Conservation (phyloP, 2,329 filamentous ascomycete species). For the Arthroderma uncinatum region DNA sequence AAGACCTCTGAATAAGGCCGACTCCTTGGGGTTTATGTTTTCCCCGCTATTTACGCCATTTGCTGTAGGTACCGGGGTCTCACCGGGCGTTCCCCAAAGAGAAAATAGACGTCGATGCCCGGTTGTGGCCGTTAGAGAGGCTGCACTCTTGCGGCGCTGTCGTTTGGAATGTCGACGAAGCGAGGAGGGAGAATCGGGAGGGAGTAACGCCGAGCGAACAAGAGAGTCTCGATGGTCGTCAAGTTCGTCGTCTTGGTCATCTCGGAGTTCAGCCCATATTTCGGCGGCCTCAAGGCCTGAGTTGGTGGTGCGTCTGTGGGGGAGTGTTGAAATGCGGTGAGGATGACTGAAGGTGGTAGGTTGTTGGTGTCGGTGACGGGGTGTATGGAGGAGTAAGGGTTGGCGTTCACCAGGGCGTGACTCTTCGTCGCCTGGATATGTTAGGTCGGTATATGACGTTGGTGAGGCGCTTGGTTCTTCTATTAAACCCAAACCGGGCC, state of each 20-base stretch:
- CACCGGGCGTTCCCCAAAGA: neutral
- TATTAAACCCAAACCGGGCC: slow-evolving; percentile 71
- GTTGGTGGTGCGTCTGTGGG: slow-evolving; percentile 39
- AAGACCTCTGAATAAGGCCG: neutral
- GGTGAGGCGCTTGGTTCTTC: slow-evolving; percentile 39
- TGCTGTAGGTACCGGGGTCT: neutral
- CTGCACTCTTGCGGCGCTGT: slow-evolving; percentile 14
- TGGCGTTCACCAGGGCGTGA: slow-evolving; percentile 31
- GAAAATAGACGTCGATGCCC: slow-evolving; percentile 2
- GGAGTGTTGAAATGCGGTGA: slow-evolving; percentile 27
- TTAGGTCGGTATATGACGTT: slow-evolving; percentile 16
- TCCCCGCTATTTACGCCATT: neutral
- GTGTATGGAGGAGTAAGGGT: slow-evolving; percentile 29
- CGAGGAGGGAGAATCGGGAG: slow-evolving; percentile 8
- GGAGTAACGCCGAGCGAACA: neutral
- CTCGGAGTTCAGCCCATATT: slow-evolving; percentile 81
- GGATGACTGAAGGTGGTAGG: slow-evolving; percentile 16
- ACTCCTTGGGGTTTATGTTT: neutral
- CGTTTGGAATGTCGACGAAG: slow-evolving; percentile 12
- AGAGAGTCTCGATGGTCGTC: slow-evolving; percentile 20
- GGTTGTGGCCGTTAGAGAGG: neutral
- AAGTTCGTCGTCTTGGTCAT: slow-evolving; percentile 43
- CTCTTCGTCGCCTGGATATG: slow-evolving; percentile 28
- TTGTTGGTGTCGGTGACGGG: slow-evolving; percentile 19
- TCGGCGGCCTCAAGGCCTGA: slow-evolving; percentile 58